Evolutionary conservation across 2,329 filamentous ascomycete genomes (phyloP), one percentile per base, ranked within the genome.

Genomic region (Pyricularia pennisetigena): DNA sequence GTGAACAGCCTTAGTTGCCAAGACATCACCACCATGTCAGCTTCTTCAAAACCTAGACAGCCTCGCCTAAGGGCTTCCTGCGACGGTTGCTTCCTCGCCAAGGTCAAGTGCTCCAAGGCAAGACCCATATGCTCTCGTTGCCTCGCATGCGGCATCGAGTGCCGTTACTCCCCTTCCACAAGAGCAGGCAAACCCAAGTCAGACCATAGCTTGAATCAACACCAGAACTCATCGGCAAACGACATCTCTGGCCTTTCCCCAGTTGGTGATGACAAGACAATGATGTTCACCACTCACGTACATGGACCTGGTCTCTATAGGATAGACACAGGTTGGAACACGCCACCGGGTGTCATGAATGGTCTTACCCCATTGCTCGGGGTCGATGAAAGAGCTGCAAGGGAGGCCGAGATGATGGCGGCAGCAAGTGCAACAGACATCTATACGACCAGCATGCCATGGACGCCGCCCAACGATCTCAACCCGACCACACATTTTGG

Each of bases 21-120:
- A 65, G 35, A 14, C 64, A 16, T 41, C 41, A 23, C 2, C 41
- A 70, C 59, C 59, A 74, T 73, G 70, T 69, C 72, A 6, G 69
- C 71, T 26, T 68, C 72, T 20, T 66, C 72, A 1, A 76, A 75
- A 66, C 71, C 70, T 9, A 74, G 74, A 20, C 74, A 75, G 66
- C 73, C 73, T 4, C 72, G 74, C 16, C 72, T 76, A 61, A 71
- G 74, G 23, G 74, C 74, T 26, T 85, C 83, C 23, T 86, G 83
- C 72, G 83, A 86, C 70, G 82, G 81, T 8, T 86, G 83, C 74
- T 85, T 85, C 73, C 74, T 83, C 24, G 83, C 83, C 70, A 86
- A 86, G 72, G 83, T 86, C 75, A 85, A 85, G 72, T 86, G 83
- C 74, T 83, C 81, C 70, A 85, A 85, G 71, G 77, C 78, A 2